These are phyloP conservation scores for Fusarium torulosum DNA, from an alignment of 2,329 filamentous ascomycete genomes.

Conservation along the genomic window DNA sequence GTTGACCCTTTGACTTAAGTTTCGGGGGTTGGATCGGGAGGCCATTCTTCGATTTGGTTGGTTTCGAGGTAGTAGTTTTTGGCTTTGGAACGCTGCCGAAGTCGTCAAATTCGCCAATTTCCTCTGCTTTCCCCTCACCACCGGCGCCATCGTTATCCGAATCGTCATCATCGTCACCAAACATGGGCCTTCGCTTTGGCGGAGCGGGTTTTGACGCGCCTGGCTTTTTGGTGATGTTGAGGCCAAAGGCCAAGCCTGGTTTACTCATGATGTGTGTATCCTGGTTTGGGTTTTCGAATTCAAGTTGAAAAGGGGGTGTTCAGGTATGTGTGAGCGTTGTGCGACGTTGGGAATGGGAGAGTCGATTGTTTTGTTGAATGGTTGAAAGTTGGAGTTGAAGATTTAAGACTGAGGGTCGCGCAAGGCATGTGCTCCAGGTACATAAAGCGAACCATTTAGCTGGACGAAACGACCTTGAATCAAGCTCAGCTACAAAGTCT, in stretches of 20 bases:
- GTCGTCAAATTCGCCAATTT: slow-evolving; percentile 74
- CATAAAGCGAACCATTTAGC: background rate
- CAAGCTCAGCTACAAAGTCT: background rate
- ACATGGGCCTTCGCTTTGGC: slow-evolving; percentile 66
- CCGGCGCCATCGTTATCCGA: slow-evolving; percentile 63
- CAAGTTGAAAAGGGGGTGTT: background rate
- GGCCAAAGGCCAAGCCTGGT: slow-evolving; percentile 64
- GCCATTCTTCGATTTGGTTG: slow-evolving; percentile 51
- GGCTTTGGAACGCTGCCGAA: slow-evolving; percentile 50
- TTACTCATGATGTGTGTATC: slow-evolving; percentile 58
- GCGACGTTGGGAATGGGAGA: slow-evolving; percentile 6
- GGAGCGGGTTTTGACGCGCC: slow-evolving; percentile 62
- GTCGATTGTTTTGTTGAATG: slow-evolving; percentile 1
- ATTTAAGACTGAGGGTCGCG: slow-evolving; percentile 6
- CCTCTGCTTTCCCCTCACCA: slow-evolving; percentile 60
- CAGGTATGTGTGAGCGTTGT: background rate
- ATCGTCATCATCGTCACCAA: slow-evolving; percentile 67
- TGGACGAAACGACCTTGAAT: background rate
- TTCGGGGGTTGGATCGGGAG: slow-evolving; percentile 57
- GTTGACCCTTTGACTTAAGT: slow-evolving; percentile 58
- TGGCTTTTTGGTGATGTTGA: slow-evolving; percentile 72
- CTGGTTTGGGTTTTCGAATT: background rate
- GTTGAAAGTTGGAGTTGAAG: slow-evolving; percentile 24
- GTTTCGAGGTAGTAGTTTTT: slow-evolving; percentile 49
- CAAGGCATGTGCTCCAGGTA: background rate